Conservation (phyloP, 805 yeast species). For the Wickerhamiella nectarea region DNA sequence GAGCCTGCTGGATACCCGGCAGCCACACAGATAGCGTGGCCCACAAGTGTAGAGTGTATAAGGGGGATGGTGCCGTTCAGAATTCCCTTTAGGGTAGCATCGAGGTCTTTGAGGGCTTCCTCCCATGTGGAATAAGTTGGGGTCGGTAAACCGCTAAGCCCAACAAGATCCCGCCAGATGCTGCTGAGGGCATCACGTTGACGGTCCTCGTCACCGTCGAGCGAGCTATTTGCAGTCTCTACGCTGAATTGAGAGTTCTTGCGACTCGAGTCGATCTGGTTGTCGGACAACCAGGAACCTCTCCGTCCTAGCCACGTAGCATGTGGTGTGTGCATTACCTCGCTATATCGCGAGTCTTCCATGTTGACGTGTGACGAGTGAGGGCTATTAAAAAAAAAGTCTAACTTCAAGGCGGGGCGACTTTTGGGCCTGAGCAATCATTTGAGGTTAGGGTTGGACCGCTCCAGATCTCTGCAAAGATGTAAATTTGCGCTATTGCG, state of each 20-base stretch:
- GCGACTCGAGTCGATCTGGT: not conserved
- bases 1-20: conserved; percentile 5
- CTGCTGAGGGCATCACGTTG: not conserved
- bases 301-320: not conserved
- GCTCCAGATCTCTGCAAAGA: no score
- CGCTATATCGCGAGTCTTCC: not conserved
- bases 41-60: not conserved
- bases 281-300: not conserved
- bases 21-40: conserved; percentile 3
- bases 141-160: not conserved
- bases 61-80: not conserved
- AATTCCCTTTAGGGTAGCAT: not conserved
- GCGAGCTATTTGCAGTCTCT: not conserved
- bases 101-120: not conserved
- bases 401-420: not conserved
- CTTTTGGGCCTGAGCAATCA: no score
- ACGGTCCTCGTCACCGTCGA: not conserved
- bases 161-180: conserved; percentile 3
- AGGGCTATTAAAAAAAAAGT: not conserved
- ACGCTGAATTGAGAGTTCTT: conserved; percentile 6
- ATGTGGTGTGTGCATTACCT: not conserved
- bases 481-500: no score
- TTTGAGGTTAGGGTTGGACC: no score
- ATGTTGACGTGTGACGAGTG: not conserved
- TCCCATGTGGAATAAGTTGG: conserved; percentile 5